Base-by-base conservation (phyloP, 768 basidiomycete genomes). In the Suillus luteus region DNA sequence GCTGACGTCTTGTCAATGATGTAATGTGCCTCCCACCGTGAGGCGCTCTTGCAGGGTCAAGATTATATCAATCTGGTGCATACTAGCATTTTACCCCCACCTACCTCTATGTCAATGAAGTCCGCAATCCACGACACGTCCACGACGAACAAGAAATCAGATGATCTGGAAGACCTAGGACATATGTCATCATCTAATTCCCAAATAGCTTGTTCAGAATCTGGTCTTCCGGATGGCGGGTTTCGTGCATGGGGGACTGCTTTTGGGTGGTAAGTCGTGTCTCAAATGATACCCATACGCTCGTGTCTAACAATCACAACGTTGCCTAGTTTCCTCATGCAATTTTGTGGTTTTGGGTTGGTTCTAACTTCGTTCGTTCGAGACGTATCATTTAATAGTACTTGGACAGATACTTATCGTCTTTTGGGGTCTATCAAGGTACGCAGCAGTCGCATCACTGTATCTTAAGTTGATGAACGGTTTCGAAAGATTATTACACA, bases 361-460 rank as follows among this genome's bases (percentile, higher is more conserved):
- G 64, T 60, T 17, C 24, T 33, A 33, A 11, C 37, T 10, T 17
- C 22, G 9, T 15, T n/a, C 10, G 5, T 22, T 22, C 11, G 46
- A 22, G 38, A 41, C 35, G 24, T 17, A 7, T 38, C 9, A 37
- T 40, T 38, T 8, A 37, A 27, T 27, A 14, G 12, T 14, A 22
- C 35, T 37, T 10, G 4, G 24, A 33, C 54, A 74, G 75, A 9
- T 72, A 73, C 49, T 59, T 66, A 14, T 64, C 67, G 17, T 68
- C 72, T 4, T 77, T 73, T 52, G 77, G 77, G 44, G 75, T 75
- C 22, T 77, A 76, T 55, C 75, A 78, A 73, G 73, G 74, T 68
- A 37, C 12, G 1, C 54, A 38, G 5, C 22, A 15, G 55, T 24
- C 14, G 22, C 37, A 55, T 37, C 12, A 15, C 14, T 4, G 7